These are phyloP conservation scores for Agrostemma githago DNA, from an alignment of 148 eudicot genomes.

Conservation along the genomic window DNA sequence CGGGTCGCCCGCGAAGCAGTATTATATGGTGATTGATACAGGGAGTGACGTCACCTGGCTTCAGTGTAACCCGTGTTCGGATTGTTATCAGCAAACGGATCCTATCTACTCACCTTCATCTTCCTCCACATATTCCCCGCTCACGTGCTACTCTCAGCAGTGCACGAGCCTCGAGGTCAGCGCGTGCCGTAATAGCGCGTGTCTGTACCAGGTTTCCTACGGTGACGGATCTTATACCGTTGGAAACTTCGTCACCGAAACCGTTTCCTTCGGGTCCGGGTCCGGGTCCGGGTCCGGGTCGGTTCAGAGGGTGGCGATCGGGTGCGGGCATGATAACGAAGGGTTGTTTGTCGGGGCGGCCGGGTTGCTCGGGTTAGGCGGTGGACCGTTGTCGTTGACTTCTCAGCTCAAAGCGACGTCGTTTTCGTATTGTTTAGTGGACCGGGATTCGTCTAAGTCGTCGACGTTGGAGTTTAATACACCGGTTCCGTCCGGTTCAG, in stretches of 20 bases:
- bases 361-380: slow-evolving; percentile 70
- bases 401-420: slow-evolving; percentile 52
- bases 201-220: slow-evolving; percentile 70
- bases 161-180: slow-evolving; percentile 46
- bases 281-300: slow-evolving; percentile 43
- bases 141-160: slow-evolving; percentile 42
- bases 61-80: slow-evolving; percentile 66
- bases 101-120: slow-evolving; percentile 50
- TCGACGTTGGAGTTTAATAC: slow-evolving; percentile 61
- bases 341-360: slow-evolving; percentile 68
- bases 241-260: slow-evolving; percentile 68
- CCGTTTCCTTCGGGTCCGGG: slow-evolving; percentile 48
- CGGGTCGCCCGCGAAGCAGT: slow-evolving; percentile 50
- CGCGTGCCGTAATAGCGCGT: slow-evolving; percentile 37
- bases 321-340: slow-evolving; percentile 79
- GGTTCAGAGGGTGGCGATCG: slow-evolving; percentile 45
- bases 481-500: slow-evolving; percentile 21
- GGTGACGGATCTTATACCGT: slow-evolving; percentile 86
- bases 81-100: slow-evolving; percentile 72
- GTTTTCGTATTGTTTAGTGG: slow-evolving; percentile 57
- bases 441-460: slow-evolving; percentile 43
- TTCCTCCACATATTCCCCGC: slow-evolving; percentile 38
- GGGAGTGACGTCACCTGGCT: slow-evolving; percentile 90
- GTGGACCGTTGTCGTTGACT: slow-evolving; percentile 42
- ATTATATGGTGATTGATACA: slow-evolving; percentile 59